These are phyloP conservation scores for Podila epicladia DNA, from an alignment of 192 early-diverging fungal genomes.

Conservation along the genomic window DNA sequence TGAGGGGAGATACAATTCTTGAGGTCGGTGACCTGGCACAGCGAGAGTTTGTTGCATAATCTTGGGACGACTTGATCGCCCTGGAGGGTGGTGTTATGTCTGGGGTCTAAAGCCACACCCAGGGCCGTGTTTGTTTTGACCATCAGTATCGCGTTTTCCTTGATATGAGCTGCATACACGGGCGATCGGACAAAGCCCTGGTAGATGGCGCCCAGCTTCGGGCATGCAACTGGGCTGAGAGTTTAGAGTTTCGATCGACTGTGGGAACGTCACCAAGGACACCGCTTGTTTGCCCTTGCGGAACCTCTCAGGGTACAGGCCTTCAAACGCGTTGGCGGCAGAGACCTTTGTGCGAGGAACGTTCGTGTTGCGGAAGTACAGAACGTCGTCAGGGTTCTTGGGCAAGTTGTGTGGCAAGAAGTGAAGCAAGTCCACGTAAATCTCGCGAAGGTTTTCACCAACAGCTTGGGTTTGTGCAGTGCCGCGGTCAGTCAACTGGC, in stretches of 20 bases:
- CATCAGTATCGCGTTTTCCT: conserved; percentile 52
- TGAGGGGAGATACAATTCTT: conserved; percentile 1
- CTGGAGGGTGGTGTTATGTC: conserved; percentile 3
- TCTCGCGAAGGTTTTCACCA: conserved; percentile 54
- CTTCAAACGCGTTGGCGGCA: conserved; percentile 56
- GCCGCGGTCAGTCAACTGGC: conserved; percentile 69
- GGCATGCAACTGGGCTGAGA: conserved; percentile 49
- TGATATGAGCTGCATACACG: conserved; percentile 45
- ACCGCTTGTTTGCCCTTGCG: conserved; percentile 29
- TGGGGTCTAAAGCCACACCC: conserved; percentile 7
- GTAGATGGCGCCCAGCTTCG: conserved; percentile 13
- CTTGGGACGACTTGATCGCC: conserved; percentile 9
- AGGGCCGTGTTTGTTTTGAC: conserved; percentile 38
- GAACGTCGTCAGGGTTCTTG: conserved; percentile 5
- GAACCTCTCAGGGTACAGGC: conserved; percentile 52
- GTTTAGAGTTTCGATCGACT: conserved; percentile 57
- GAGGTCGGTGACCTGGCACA: neutral
- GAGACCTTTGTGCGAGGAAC: conserved; percentile 69
- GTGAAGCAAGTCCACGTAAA: conserved; percentile 62
- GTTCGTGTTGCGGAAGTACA: conserved; percentile 69
- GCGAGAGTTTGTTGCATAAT: conserved; percentile 7
- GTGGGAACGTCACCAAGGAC: conserved; percentile 55
- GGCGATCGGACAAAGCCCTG: neutral
- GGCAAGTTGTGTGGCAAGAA: conserved; percentile 52
- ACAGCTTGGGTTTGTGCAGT: conserved; percentile 57